Evolutionary conservation across 1,284 basidiomycete species (phyloP), one percentile per base, ranked within the genome.

Genomic region (Irpex rosettiformis): DNA sequence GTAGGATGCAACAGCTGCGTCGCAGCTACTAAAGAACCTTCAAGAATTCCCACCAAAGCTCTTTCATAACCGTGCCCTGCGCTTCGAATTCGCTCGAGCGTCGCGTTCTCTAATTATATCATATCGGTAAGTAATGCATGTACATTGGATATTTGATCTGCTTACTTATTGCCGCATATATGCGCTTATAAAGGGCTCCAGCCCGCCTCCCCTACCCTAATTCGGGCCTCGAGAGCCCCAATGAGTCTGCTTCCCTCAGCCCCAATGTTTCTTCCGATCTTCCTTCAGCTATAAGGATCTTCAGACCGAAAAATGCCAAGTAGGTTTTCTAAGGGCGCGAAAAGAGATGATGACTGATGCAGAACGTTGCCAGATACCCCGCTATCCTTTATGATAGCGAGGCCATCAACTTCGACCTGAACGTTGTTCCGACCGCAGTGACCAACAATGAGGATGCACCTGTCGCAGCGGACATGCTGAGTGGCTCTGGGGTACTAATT

Each of bases 31-130:
- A 54, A 70, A 81, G 37, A 81, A 75, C n/a, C 77, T 89, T 53
- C 82, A 83, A 59, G 73, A 79, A 61, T 74, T 72, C 21, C 72
- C 78, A 27, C 82, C 80, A 7, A 81, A 79, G 64, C 82, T 78
- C 4, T 91, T 91, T 69, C 70, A 88, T 64, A 89, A 89, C 49
- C 80, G 88, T 47, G 76, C 76, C 60, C 74, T 92, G 61, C 88
- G 89, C 52, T 91, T 84, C 61, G 90, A 92, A 64, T 82, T 79
- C 25, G 89, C 89, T n/a, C 80, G 87, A 61, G 87, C 88, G n/a
- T 86, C 84, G 64, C 80, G 87, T 62, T 82, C 88, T 13, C 73
- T 92, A 18, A 75, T 88, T 58, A 75, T 92, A 55, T 91, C 90
- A 18, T 91, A 89, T 69, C 78, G 86, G 88, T 88, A 63, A 51